phyloP scores from a whole-genome alignment of 306 rosid genomes.

The Purshia tridentata region DNA sequence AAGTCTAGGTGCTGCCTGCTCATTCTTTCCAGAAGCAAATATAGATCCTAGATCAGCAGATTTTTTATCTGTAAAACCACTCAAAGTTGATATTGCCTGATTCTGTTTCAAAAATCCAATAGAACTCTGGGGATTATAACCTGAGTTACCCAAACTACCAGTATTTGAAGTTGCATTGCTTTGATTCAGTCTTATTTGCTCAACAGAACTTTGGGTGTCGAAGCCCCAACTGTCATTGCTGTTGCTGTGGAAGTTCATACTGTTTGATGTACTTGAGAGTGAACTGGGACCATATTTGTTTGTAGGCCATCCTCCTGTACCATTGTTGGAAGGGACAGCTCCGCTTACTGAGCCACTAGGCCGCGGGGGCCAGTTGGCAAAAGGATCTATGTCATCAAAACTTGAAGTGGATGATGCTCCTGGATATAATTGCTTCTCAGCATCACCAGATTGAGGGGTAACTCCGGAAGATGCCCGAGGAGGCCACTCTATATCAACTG shows the following conservation, averaged over 20 bases:
- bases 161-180: slow-evolving; percentile 40
- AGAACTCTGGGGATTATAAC: slow-evolving; percentile 45
- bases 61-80: slow-evolving; percentile 40
- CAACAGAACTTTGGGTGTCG: slow-evolving; percentile 42
- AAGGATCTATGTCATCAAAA: slow-evolving; percentile 71
- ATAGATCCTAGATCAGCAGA: slow-evolving; percentile 74
- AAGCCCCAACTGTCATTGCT: slow-evolving; percentile 52
- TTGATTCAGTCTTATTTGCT: slow-evolving; percentile 42
- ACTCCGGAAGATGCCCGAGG: slow-evolving; percentile 54
- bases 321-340: slow-evolving; percentile 57
- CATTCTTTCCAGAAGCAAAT: slow-evolving; percentile 75
- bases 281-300: slow-evolving; percentile 50
- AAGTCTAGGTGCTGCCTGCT: slow-evolving; percentile 63
- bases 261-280: slow-evolving; percentile 48
- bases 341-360: slow-evolving; percentile 59
- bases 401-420: slow-evolving; percentile 60
- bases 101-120: slow-evolving; percentile 59
- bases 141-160: slow-evolving; percentile 42
- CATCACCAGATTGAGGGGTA: slow-evolving; percentile 45
- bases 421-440: slow-evolving; percentile 48
- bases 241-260: slow-evolving; percentile 46
- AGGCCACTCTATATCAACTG: slow-evolving; percentile 96
- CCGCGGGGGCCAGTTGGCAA: slow-evolving; percentile 93
- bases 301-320: slow-evolving; percentile 39
- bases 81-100: slow-evolving; percentile 45